Evolutionary conservation across 73 alveolate genomes (phyloP).

Genomic region (Blepharisma japonicum): DNA sequence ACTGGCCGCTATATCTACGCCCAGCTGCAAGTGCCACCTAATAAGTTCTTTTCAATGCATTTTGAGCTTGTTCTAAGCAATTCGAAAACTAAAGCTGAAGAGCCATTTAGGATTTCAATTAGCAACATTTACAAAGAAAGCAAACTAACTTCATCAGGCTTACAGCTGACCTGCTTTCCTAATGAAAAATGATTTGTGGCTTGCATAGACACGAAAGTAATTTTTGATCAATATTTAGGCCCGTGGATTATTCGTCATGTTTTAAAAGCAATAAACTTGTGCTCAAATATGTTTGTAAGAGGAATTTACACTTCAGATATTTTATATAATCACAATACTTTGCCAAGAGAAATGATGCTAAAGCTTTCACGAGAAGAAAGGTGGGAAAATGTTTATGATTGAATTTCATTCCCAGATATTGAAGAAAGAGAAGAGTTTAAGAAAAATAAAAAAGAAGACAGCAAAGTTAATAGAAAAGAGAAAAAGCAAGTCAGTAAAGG

Average conservation of each 20-base stretch:
- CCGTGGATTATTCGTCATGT: conserved; percentile 46
- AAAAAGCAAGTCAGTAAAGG: neutral
- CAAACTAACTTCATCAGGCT: conserved; percentile 64
- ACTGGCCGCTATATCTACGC: conserved; percentile 74
- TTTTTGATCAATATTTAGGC: conserved; percentile 48
- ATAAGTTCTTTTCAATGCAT: conserved; percentile 75
- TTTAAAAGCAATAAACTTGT: conserved; percentile 62
- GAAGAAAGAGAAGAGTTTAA: conserved; percentile 15
- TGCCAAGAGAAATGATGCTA: conserved; percentile 81
- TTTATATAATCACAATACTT: conserved; percentile 52
- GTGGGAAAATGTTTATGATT: conserved; percentile 52
- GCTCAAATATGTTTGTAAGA: conserved; percentile 64
- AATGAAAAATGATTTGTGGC: conserved; percentile 74
- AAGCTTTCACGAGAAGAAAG: conserved; percentile 55
- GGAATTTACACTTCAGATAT: conserved; percentile 85
- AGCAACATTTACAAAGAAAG: conserved; percentile 56
- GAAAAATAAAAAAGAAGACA: conserved; percentile 36
- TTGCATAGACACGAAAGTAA: conserved; percentile 51
- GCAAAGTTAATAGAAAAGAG: conserved; percentile 36
- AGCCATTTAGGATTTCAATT: conserved; percentile 56
- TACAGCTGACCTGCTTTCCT: conserved; percentile 71
- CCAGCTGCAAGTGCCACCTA: conserved; percentile 54
- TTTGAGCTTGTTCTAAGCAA: conserved; percentile 59
- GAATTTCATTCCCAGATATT: conserved; percentile 48
- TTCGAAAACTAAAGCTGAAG: conserved; percentile 45